phyloP scores from a whole-genome alignment of 345 rosid species.

The Dipteronia dyeriana region DNA sequence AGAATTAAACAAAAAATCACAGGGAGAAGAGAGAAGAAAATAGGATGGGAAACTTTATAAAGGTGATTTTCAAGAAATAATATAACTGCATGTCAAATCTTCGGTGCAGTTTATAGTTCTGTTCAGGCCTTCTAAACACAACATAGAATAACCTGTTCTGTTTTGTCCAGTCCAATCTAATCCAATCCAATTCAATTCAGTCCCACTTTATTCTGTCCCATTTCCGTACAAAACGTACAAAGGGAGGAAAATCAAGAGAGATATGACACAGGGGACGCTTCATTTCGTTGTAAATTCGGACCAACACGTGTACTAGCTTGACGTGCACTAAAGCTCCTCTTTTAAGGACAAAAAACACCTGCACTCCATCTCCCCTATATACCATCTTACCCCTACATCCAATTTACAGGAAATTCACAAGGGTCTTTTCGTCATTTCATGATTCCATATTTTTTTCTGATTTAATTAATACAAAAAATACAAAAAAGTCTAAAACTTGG shows the following conservation, averaged over 20 bases:
- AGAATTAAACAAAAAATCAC: no score
- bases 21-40: no score
- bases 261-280: background rate
- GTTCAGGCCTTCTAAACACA: no score
- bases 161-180: no score
- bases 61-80: no score
- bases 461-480: background rate
- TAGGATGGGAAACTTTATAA: no score
- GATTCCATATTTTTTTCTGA: background rate
- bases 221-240: no score
- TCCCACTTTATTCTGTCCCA: no score
- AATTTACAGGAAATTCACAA: background rate
- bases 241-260: background rate
- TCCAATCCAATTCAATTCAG: no score
- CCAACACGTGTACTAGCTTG: slow-evolving; percentile 21
- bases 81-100: no score
- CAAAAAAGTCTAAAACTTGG: slow-evolving; percentile 15
- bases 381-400: background rate
- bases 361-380: background rate
- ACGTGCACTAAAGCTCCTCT: background rate
- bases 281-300: slow-evolving; percentile 3
- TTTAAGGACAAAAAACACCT: background rate
- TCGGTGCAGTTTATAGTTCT: no score
- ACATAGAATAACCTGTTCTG: no score
- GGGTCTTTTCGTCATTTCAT: background rate